phyloP scores from a whole-genome alignment of 2,329 filamentous ascomycete species.

The Fusarium lateritium region DNA sequence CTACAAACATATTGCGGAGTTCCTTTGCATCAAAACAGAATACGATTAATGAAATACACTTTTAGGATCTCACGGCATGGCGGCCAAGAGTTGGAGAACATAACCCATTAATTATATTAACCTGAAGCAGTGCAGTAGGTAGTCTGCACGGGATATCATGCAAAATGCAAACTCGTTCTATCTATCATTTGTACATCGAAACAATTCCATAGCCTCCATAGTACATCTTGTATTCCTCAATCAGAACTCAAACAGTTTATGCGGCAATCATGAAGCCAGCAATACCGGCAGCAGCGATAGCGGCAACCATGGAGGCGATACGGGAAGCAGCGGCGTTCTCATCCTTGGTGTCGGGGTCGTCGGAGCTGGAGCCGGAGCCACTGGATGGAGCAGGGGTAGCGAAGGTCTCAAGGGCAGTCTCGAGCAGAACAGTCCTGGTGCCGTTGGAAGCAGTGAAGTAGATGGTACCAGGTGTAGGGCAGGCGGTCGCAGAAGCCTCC shows the following conservation, averaged over 20 bases:
- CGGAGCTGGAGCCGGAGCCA: neutral
- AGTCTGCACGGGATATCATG: conserved; percentile 25
- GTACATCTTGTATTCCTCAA: neutral
- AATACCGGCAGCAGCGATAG: conserved; percentile 15
- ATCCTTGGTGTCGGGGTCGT: neutral
- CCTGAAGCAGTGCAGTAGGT: conserved; percentile 4
- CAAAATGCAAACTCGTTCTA: conserved; percentile 13
- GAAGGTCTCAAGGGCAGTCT: conserved; percentile 11
- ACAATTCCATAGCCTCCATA: neutral
- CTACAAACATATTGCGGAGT: too few relatives aligned
- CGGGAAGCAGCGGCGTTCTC: conserved; percentile 9
- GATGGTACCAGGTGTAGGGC: conserved; percentile 19
- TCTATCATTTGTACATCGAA: neutral
- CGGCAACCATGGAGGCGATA: conserved; percentile 11
- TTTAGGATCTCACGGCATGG: neutral
- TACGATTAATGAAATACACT: too few relatives aligned
- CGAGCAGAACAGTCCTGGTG: conserved; percentile 24
- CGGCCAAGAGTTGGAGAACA: neutral
- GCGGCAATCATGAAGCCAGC: conserved; percentile 27
- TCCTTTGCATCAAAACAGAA: too few relatives aligned
- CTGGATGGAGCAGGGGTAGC: neutral
- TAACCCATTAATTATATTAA: conserved; percentile 3
- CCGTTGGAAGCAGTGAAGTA: conserved; percentile 28
- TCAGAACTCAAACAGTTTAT: neutral
- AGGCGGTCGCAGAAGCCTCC: neutral